phyloP scores from a whole-genome alignment of 768 basidiomycete genomes.

The Boletus eberwhitei region DNA sequence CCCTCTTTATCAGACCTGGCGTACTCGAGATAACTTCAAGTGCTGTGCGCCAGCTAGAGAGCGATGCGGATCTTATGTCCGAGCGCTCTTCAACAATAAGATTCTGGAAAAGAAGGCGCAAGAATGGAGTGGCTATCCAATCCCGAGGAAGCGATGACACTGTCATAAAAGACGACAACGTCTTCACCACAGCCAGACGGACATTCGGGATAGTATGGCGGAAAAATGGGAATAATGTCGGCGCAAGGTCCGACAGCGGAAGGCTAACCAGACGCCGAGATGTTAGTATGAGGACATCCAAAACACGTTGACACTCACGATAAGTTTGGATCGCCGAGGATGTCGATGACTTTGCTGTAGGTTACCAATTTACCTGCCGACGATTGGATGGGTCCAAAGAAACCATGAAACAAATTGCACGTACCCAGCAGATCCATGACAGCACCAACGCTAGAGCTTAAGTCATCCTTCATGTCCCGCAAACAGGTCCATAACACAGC shows the following conservation, averaged over 20 bases:
- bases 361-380: conserved; percentile 74
- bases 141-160: conserved; percentile 69
- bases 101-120: conserved; percentile 90
- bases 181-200: conserved; percentile 88
- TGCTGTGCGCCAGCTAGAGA: conserved; percentile 71
- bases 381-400: conserved; percentile 3
- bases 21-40: conserved; percentile 50
- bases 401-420: conserved; percentile 14
- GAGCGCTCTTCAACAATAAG: conserved; percentile 84
- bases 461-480: conserved; percentile 90
- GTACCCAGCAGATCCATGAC: conserved; percentile 97
- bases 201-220: conserved; percentile 95
- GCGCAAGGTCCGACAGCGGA: conserved; percentile 77
- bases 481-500: conserved; percentile 89
- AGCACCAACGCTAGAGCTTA: conserved; percentile 93
- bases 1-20: conserved; percentile 47
- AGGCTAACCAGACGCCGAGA: conserved; percentile 41
- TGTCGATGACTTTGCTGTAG: conserved; percentile 71
- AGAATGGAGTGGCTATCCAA: conserved; percentile 77
- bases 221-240: conserved; percentile 92
- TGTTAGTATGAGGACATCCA: conserved; percentile 5
- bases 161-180: conserved; percentile 80
- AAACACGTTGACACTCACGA: conserved; percentile 52
- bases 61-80: conserved; percentile 76
- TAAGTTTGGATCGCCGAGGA: conserved; percentile 63